Evolutionary conservation across 2,329 filamentous ascomycete genomes (phyloP).

Genomic region (Trichophyton mentagrophytes): DNA sequence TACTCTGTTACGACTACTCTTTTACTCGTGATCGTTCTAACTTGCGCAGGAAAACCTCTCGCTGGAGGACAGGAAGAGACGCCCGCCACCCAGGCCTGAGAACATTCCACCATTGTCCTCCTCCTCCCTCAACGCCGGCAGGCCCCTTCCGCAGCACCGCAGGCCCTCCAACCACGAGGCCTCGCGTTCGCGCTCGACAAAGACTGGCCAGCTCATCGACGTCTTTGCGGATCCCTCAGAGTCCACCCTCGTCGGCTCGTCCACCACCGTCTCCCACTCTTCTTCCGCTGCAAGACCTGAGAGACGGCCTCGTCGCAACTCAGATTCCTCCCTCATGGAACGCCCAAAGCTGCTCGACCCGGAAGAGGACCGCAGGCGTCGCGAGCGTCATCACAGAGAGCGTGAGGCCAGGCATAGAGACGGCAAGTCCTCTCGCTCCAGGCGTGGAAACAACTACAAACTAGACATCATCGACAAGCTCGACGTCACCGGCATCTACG

Average conservation of each 20-base stretch:
- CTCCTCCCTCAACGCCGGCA: background rate
- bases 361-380: conserved; percentile 39
- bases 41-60: conserved; percentile 28
- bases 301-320: conserved; percentile 45
- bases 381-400: conserved; percentile 38
- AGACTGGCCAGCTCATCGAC: conserved; percentile 22
- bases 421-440: conserved; percentile 21
- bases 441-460: conserved; percentile 27
- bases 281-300: conserved; percentile 24
- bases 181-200: conserved; percentile 10
- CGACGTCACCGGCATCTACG: conserved; percentile 91
- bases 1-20: no score
- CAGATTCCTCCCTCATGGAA: conserved; percentile 50
- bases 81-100: conserved; percentile 15
- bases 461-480: conserved; percentile 93
- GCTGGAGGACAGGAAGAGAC: conserved; percentile 18
- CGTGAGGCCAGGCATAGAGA: conserved; percentile 31
- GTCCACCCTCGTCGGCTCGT: background rate
- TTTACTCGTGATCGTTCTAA: conserved; percentile 2
- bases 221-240: conserved; percentile 37
- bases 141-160: conserved; percentile 12
- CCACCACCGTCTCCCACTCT: background rate
- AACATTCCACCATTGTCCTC: conserved; percentile 18
- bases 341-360: conserved; percentile 36
- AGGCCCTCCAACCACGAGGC: conserved; percentile 18